These are phyloP conservation scores for Cystobasidium slooffiae DNA, from an alignment of 1,284 basidiomycete genomes.

Conservation along the genomic window DNA sequence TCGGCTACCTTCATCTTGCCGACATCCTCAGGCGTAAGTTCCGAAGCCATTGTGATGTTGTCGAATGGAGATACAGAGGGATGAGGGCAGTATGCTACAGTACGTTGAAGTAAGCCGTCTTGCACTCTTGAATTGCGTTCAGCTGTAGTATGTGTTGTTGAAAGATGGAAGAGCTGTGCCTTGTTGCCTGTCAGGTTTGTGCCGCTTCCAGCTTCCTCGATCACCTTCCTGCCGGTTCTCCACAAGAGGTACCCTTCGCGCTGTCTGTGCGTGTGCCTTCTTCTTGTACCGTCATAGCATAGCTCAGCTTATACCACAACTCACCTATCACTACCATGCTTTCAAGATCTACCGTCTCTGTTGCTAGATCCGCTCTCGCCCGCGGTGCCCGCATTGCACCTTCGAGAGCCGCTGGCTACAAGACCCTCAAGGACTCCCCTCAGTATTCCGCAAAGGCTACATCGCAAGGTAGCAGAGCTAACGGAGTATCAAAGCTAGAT, in stretches of 20 bases:
- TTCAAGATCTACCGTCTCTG: background rate
- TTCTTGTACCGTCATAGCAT: too few species aligned
- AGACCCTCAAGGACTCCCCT: conserved; percentile 28
- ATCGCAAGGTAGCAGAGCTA: conserved; percentile 21
- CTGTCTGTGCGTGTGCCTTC: too few species aligned
- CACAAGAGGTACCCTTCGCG: too few species aligned
- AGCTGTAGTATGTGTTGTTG: background rate
- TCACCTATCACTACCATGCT: background rate
- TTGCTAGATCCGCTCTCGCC: conserved; percentile 23
- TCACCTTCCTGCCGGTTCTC: background rate
- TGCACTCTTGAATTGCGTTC: too few species aligned
- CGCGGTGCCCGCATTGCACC: background rate
- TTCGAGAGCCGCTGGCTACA: background rate
- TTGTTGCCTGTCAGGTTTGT: background rate
- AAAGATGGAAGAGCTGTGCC: too few species aligned
- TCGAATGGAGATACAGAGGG: background rate
- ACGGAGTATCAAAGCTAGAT: conserved; percentile 36
- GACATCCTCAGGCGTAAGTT: conserved; percentile 40
- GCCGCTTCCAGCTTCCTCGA: background rate
- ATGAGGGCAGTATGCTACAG: background rate
- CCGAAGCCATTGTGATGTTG: conserved; percentile 19
- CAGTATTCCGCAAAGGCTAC: conserved; percentile 38
- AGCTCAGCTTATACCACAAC: too few species aligned
- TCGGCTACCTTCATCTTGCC: conserved; percentile 38
- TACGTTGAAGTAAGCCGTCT: background rate